Evolutionary conservation across 805 yeast genomes (phyloP), one percentile per base, ranked within the genome.

Genomic region (Phaffomyces antillensis): DNA sequence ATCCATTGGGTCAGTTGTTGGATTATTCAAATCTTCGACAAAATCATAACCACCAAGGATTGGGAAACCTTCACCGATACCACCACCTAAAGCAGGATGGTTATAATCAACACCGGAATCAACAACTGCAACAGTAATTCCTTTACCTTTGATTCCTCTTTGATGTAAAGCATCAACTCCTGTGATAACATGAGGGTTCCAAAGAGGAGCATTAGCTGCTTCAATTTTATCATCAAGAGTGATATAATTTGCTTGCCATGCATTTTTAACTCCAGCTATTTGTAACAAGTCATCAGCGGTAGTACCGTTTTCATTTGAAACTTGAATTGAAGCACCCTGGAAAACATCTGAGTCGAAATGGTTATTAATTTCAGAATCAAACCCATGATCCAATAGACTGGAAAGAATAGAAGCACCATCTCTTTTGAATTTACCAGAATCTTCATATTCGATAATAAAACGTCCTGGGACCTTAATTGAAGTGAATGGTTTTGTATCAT

Each of bases 1-100:
- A 42, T 51, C 54, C 42, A 45, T 44, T 26, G 50, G 49, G 20
- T 47, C 49, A 20, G 30, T 18, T 8, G 44, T 25, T 34, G 55
- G 53, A 33, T 47, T 41, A 5, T 32, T 9, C 1, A 36, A 20
- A 18, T 49, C 48, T 1, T 23, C 37, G 30, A 30, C 23, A 41
- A 44, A 49, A 35, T 47, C 52, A 25, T 43, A 41, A 39, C 54
- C 54, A 26, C 50, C 48, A 34, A 41, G 24, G 17, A 51, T 31
- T 20, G 44, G 43, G 42, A 31, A 49, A 17, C 39, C 42, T n/a
- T 34, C 36, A 41, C 48, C 48, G n/a, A 45, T 34, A 9, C 48
- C 48, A 33, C 48, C 48, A 41, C 48, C 48, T 12, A 45, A 38
- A 8, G 42, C 44, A 6, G 42, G 40, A 26, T 38, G 42, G 13